Percentiles rank a stretch among this genome's conserved stretches.
Evolutionary conservation across 352 stramenopile genomes (phyloP).

Genomic region (Phytopythium litorale): DNA sequence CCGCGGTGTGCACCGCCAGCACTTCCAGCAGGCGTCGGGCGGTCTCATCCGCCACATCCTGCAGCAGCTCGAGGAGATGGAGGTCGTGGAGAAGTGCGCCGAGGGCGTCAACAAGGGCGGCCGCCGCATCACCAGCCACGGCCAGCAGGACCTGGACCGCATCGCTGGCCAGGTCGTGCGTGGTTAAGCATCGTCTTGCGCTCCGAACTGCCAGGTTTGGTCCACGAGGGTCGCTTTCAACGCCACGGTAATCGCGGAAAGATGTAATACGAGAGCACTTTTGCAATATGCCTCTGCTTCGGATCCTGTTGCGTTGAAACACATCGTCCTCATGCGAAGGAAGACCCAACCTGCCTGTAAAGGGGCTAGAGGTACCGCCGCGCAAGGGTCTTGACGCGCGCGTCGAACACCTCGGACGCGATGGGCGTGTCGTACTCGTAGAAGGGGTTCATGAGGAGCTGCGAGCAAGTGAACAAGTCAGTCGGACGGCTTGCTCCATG

Average conservation of each 20-base stretch:
- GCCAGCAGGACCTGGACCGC: slow-evolving; percentile 98
- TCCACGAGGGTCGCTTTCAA: neutral
- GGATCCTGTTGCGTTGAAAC: no score
- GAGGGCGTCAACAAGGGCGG: slow-evolving; percentile 92
- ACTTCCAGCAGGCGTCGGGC: slow-evolving; percentile 94
- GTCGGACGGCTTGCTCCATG: slow-evolving; percentile 1
- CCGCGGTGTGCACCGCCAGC: slow-evolving; percentile 92
- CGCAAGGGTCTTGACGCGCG: slow-evolving; percentile 86
- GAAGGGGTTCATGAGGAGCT: slow-evolving; percentile 96
- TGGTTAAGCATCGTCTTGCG: slow-evolving; percentile 37
- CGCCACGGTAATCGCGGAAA: slow-evolving; percentile 1
- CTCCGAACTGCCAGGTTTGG: neutral
- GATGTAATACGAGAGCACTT: slow-evolving; percentile 10
- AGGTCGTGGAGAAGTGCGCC: slow-evolving; percentile 95
- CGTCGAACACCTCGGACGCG: slow-evolving; percentile 91
- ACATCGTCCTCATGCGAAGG: no score
- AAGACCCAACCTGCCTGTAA: no score
- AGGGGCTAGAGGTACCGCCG: slow-evolving; percentile 75
- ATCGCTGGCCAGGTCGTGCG: slow-evolving; percentile 95
- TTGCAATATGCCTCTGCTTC: slow-evolving; percentile 6
- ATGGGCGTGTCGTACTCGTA: slow-evolving; percentile 95
- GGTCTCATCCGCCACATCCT: slow-evolving; percentile 98
- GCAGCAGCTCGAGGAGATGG: slow-evolving; percentile 97
- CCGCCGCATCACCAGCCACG: slow-evolving; percentile 94
- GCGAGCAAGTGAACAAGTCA: slow-evolving; percentile 7